Percentiles rank a stretch among this genome's conserved stretches.
These are phyloP conservation scores for Willaertia magna DNA, from an alignment of 208 protist species.

Conservation along the genomic window DNA sequence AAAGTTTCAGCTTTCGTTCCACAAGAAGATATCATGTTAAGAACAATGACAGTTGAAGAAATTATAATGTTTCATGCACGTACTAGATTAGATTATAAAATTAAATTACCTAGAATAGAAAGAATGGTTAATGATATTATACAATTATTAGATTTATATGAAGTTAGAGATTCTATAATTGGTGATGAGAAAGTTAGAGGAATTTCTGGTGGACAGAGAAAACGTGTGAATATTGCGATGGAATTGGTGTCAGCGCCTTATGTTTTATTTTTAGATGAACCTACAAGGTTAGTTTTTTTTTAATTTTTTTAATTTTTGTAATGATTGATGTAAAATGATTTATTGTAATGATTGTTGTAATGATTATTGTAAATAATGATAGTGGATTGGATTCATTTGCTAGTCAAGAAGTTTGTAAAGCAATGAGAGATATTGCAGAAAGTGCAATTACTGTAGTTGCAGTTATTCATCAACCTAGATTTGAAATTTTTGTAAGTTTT, in stretches of 20 bases:
- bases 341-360: no score
- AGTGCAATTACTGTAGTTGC: conserved; percentile 10
- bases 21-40: conserved; percentile 19
- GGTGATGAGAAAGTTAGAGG: conserved; percentile 16
- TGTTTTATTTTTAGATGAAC: conserved; percentile 49
- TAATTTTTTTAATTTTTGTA: no score
- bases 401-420: background rate
- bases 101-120: background rate
- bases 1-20: conserved; percentile 18
- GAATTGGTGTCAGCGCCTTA: conserved; percentile 69
- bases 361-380: no score
- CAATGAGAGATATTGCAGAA: background rate
- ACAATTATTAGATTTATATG: background rate
- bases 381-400: background rate
- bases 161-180: background rate
- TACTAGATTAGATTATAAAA: background rate
- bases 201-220: conserved; percentile 71
- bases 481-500: conserved; percentile 22
- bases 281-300: no score
- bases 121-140: background rate
- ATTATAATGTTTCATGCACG: background rate
- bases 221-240: conserved; percentile 71
- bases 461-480: conserved; percentile 22
- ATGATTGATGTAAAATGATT: no score
- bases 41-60: background rate